A percentile compares a stretch with the other conserved stretches of the same genome.
Conservation (phyloP, 371 early-diverging fungal species). For the Mortierella sp. region DNA sequence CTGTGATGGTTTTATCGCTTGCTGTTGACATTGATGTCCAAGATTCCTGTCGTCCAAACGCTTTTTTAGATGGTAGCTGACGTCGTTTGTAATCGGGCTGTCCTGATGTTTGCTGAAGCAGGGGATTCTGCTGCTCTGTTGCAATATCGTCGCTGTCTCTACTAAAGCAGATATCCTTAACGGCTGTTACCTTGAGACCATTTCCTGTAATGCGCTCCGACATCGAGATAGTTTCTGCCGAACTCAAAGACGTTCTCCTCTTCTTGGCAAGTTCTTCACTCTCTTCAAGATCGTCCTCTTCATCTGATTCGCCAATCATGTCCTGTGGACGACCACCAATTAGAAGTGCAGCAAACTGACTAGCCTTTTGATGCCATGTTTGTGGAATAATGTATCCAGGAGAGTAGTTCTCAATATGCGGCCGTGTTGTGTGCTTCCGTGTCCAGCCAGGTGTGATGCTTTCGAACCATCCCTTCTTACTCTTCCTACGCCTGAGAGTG, state of each 20-base stretch:
- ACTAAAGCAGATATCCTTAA: not conserved
- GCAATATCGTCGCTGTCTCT: constrained; percentile 6
- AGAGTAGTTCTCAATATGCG: constrained; percentile 29
- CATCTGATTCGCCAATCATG: constrained; percentile 50
- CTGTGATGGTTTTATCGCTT: not conserved
- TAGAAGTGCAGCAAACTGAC: constrained; percentile 39
- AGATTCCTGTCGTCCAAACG: constrained; percentile 11
- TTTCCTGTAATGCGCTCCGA: not conserved
- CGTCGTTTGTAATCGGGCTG: not conserved
- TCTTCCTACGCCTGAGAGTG: constrained; percentile 9
- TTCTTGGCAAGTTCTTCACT: constrained; percentile 15
- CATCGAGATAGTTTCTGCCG: constrained; percentile 13
- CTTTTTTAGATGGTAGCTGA: not conserved
- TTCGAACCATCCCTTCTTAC: constrained; percentile 52
- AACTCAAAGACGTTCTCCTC: constrained; percentile 15
- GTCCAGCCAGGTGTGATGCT: constrained; percentile 51
- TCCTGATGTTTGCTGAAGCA: not conserved
- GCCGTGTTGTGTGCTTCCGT: constrained; percentile 1
- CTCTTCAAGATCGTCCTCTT: constrained; percentile 45
- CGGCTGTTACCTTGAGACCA: not conserved
- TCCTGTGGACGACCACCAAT: constrained; percentile 53
- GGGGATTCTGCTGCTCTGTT: constrained; percentile 16
- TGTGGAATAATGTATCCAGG: constrained; percentile 54
- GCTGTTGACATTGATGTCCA: constrained; percentile 31
- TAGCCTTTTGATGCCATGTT: constrained; percentile 54